A percentile compares a stretch with the other conserved stretches of the same genome.
phyloP scores from a whole-genome alignment of 1,284 basidiomycete species.

The Cryptococcus neoformans region DNA sequence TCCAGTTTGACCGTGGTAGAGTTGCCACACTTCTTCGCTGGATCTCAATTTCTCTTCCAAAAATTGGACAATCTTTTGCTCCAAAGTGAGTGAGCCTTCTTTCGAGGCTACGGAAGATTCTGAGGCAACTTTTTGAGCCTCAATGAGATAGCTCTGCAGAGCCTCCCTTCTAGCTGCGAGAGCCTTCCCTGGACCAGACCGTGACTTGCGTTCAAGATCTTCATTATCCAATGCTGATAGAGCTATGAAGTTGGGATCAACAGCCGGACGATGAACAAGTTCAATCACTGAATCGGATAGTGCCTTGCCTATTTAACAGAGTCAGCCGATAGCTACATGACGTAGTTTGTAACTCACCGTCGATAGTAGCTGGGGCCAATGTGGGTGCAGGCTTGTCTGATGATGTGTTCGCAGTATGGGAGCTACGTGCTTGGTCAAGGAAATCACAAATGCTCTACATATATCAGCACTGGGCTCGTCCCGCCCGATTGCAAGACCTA shows the following conservation, averaged over 20 bases:
- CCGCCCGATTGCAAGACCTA: constrained; percentile 36
- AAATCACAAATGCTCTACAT: constrained; percentile 70
- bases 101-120: constrained; percentile 49
- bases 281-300: constrained; percentile 62
- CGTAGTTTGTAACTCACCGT: constrained; percentile 51
- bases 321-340: background rate
- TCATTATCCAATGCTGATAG: constrained; percentile 38
- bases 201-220: constrained; percentile 44
- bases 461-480: no score
- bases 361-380: constrained; percentile 75
- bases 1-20: constrained; percentile 42
- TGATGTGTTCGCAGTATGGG: constrained; percentile 61
- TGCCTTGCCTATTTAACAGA: constrained; percentile 40
- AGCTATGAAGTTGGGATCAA: constrained; percentile 54
- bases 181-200: constrained; percentile 43
- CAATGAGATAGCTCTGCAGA: constrained; percentile 58
- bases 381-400: constrained; percentile 64
- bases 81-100: constrained; percentile 32
- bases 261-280: constrained; percentile 57
- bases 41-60: constrained; percentile 48
- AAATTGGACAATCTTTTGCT: constrained; percentile 44
- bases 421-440: constrained; percentile 73
- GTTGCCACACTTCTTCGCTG: constrained; percentile 42
- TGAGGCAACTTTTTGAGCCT: constrained; percentile 51
- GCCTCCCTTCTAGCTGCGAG: constrained; percentile 57